Base-by-base conservation (phyloP, 495 filamentous ascomycete species). In the Aspergillus wentii region DNA sequence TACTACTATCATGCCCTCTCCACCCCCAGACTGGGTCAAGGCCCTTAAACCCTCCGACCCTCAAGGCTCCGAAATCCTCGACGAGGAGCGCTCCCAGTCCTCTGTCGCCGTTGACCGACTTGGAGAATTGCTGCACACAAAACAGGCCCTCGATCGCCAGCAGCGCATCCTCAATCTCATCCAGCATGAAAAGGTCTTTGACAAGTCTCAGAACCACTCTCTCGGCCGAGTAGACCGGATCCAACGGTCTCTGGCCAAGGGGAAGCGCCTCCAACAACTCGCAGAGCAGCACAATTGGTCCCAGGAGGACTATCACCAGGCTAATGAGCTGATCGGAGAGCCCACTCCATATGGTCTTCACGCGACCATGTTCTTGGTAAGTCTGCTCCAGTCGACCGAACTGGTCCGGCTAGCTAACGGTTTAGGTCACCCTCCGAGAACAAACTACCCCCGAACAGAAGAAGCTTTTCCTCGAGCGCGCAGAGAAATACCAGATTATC, bases 381-480 rank as follows among this genome's bases (percentile, higher is more conserved):
- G 60, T 55, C 35, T n/a, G 1, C 8, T 27, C 8, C 19, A 2
- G 3, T 9, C 8, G 11, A 13, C 5, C n/a, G n/a, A 17, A 27
- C 29, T 34, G 26, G 17, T 29, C 41, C 27, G 48, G 44, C 30
- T 31, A 51, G 34, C 27, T 16, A n/a, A 8, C 31, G 10, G 5
- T 27, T 6, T 62, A 72, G 67, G 76, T 79, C 3, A 85, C 81
- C n/a, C 68, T 87, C 19, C 66, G 73, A 3, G 79, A 80, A 41
- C 83, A 86, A 64, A 76, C 78, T 19, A 84, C 72, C 16, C 68
- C 78, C 8, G 81, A 85, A 52, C 83, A 88, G 53, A 74, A 78
- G 41, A 72, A 80, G 46, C 64, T 78, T 23, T 88, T 85, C 71
- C 65, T 81, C 38, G 71, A 80, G 38, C 72, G 61, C 14, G 83